Percentiles rank a stretch among this genome's conserved stretches.
These are phyloP conservation scores for Chalciporus sphaerocephalus DNA, from an alignment of 768 basidiomycete species.

Conservation along the genomic window DNA sequence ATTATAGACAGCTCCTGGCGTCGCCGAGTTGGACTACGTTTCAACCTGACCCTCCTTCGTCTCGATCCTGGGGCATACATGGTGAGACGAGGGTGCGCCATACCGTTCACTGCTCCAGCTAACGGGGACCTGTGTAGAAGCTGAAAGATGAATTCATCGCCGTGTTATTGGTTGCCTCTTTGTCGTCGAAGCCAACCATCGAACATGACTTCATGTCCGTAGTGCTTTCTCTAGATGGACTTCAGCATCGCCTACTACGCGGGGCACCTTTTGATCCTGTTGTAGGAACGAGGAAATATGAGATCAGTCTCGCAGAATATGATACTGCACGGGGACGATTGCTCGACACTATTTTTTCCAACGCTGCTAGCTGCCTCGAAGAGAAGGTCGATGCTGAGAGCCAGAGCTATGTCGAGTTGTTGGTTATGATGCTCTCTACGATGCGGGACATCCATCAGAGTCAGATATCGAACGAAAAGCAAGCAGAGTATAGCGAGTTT, in stretches of 20 bases:
- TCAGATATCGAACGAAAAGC: conserved; percentile 11
- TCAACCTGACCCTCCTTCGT: conserved; percentile 53
- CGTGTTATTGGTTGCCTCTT: conserved; percentile 49
- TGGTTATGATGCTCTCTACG: conserved; percentile 45
- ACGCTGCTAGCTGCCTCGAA: conserved; percentile 37
- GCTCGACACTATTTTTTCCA: conserved; percentile 40
- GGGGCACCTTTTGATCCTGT: conserved; percentile 29
- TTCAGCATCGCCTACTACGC: conserved; percentile 49
- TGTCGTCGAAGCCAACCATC: conserved; percentile 43
- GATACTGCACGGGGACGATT: conserved; percentile 34
- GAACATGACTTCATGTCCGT: conserved; percentile 57
- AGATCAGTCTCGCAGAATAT: conserved; percentile 32
- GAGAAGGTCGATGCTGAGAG: conserved; percentile 32
- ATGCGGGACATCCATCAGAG: conserved; percentile 44
- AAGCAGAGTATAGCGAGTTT: conserved; percentile 32
- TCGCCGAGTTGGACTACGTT: conserved; percentile 57
- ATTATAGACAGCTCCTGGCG: conserved; percentile 49
- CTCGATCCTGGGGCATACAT: conserved; percentile 58
- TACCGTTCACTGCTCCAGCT: background rate
- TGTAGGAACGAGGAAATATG: conserved; percentile 22
- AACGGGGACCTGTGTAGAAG: conserved; percentile 31
- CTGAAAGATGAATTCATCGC: conserved; percentile 49
- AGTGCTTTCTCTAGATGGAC: conserved; percentile 55
- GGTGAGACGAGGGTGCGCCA: conserved; percentile 35
- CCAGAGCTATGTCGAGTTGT: conserved; percentile 38